Conservation (phyloP, 148 eudicot genomes). For the Beta vulgaris region DNA sequence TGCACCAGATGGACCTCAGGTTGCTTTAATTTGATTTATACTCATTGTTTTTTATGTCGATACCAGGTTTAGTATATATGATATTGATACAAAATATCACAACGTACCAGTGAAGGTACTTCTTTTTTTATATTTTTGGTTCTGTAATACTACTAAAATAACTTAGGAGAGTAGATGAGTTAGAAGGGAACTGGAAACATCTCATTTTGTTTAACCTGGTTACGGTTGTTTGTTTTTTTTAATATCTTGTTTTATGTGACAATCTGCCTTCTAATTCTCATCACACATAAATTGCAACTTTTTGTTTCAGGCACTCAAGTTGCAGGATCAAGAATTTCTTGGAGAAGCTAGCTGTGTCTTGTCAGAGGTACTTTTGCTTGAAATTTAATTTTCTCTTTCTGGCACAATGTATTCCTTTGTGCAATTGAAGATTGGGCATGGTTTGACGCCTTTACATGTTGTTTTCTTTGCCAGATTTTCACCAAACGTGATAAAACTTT, state of each 20-base stretch:
- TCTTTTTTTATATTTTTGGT: neutral
- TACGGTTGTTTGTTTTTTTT: neutral
- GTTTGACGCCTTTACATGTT: neutral
- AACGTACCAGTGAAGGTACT: constrained; percentile 72
- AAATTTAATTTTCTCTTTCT: neutral
- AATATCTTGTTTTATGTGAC: neutral
- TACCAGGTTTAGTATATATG: constrained; percentile 73
- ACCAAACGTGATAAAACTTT: constrained; percentile 56
- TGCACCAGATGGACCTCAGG: neutral
- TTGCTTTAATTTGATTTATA: constrained; percentile 8
- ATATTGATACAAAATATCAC: constrained; percentile 76
- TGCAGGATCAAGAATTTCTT: constrained; percentile 77
- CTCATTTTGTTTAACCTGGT: neutral
- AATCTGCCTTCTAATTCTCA: neutral
- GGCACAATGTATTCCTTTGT: neutral
- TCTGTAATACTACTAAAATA: too few relatives aligned
- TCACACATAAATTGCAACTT: neutral
- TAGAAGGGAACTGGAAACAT: neutral
- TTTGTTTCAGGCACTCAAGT: constrained; percentile 54
- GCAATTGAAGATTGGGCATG: neutral
- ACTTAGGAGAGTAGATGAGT: too few relatives aligned
- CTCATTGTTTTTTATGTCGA: constrained; percentile 15
- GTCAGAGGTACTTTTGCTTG: constrained; percentile 57
- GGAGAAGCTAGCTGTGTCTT: constrained; percentile 81
- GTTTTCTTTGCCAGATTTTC: constrained; percentile 54